Conservation (phyloP, 2,329 filamentous ascomycete species). For the Colletotrichum sansevieriae region DNA sequence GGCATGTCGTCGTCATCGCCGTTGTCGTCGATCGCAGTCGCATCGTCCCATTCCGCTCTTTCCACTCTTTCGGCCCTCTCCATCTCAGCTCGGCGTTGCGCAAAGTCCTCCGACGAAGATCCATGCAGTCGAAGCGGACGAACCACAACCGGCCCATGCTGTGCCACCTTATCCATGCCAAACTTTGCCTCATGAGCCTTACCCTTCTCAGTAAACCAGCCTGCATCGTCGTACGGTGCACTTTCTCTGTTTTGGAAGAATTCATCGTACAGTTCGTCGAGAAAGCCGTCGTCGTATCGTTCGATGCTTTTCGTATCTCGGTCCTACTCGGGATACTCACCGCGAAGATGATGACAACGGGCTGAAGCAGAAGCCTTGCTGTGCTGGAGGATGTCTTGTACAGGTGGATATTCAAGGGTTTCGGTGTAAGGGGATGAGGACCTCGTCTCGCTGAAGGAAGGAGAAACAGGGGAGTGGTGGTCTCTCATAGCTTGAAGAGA, state of each 20-base stretch:
- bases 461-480: conserved; percentile 50
- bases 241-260: conserved; percentile 37
- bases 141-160: conserved; percentile 32
- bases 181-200: conserved; percentile 28
- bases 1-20: conserved; percentile 47
- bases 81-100: conserved; percentile 33
- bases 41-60: conserved; percentile 43
- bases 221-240: conserved; percentile 38
- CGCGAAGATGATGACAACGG: conserved; percentile 62
- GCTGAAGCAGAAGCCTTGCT: conserved; percentile 50
- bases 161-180: conserved; percentile 16
- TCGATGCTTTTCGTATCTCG: conserved; percentile 39
- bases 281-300: conserved; percentile 41
- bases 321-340: conserved; percentile 58
- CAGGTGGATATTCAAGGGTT: conserved; percentile 50
- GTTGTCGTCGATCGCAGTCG: conserved; percentile 41
- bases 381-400: conserved; percentile 46
- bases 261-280: conserved; percentile 46
- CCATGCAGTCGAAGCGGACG: conserved; percentile 29
- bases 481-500: conserved; percentile 53
- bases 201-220: conserved; percentile 16
- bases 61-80: conserved; percentile 36
- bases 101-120: conserved; percentile 21
- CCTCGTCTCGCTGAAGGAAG: conserved; percentile 50
- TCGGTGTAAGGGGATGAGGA: conserved; percentile 59